Evolutionary conservation across 352 stramenopile species (phyloP).

Genomic region (Phytophthora rubi): DNA sequence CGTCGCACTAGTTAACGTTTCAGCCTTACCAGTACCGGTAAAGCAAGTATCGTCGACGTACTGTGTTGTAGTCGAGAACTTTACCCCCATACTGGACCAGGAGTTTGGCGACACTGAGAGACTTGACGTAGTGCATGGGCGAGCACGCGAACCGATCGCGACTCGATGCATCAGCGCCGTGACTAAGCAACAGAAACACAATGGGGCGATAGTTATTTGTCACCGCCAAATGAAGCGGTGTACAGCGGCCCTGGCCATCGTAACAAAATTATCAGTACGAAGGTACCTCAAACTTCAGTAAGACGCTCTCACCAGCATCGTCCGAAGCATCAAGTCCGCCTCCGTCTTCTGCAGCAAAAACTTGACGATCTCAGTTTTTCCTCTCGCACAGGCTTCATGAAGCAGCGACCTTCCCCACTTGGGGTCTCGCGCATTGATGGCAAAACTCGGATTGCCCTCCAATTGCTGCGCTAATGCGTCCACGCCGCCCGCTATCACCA

Average conservation of each 20-base stretch:
- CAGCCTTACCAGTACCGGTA: neutral
- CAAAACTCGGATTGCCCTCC: constrained; percentile 18
- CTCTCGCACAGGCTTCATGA: constrained; percentile 65
- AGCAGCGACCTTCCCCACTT: constrained; percentile 57
- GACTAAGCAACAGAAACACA: constrained; percentile 71
- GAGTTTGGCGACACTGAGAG: constrained; percentile 66
- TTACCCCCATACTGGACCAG: constrained; percentile 64
- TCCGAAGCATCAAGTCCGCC: constrained; percentile 60
- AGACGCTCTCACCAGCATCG: constrained; percentile 57
- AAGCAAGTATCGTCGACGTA: constrained; percentile 19
- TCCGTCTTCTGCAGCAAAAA: constrained; percentile 54
- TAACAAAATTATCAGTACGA: neutral
- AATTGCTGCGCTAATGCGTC: constrained; percentile 36
- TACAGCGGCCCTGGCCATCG: constrained; percentile 55
- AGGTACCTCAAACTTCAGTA: neutral
- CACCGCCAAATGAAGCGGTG: constrained; percentile 67
- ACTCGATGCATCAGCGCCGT: constrained; percentile 60
- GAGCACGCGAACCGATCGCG: constrained; percentile 70
- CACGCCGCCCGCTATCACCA: constrained; percentile 40
- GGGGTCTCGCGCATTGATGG: constrained; percentile 47
- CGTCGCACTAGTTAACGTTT: neutral
- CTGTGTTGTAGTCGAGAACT: constrained; percentile 67
- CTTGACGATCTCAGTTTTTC: constrained; percentile 59
- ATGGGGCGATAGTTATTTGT: constrained; percentile 61
- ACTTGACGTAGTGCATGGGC: constrained; percentile 76